Percentiles rank a stretch among this genome's conserved stretches.
phyloP scores from a whole-genome alignment of 2,329 filamentous ascomycete species.

The Fusarium sp. region DNA sequence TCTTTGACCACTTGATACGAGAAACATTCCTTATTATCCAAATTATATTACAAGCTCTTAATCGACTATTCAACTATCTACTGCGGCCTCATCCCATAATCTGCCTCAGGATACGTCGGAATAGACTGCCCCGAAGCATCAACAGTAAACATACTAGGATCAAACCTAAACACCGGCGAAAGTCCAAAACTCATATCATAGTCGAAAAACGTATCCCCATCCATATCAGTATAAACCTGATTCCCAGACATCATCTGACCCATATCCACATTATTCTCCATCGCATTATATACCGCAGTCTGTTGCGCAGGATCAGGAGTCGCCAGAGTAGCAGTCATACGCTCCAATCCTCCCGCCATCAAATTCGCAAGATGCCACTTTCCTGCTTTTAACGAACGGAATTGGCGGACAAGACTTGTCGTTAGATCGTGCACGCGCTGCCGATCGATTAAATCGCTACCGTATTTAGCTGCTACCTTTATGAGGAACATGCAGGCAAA shows the following conservation, averaged over 20 bases:
- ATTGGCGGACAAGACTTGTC: constrained; percentile 54
- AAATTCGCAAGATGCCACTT: constrained; percentile 61
- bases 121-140: constrained; percentile 42
- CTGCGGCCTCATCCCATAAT: constrained; percentile 38
- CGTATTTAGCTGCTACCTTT: constrained; percentile 59
- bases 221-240: constrained; percentile 41
- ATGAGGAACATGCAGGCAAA: constrained; percentile 65
- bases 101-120: constrained; percentile 41
- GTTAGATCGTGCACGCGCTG: constrained; percentile 54
- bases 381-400: constrained; percentile 55
- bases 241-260: constrained; percentile 36
- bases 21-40: background rate
- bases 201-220: constrained; percentile 45
- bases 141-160: constrained; percentile 44
- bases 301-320: constrained; percentile 27
- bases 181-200: constrained; percentile 49
- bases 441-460: constrained; percentile 56
- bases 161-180: constrained; percentile 46
- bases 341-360: constrained; percentile 62
- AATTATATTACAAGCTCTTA: background rate
- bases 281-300: constrained; percentile 16
- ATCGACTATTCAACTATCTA: constrained; percentile 13
- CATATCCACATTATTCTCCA: constrained; percentile 36
- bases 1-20: background rate
- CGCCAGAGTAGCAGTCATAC: constrained; percentile 48